Evolutionary conservation across 495 filamentous ascomycete species (phyloP).

Genomic region (Aspergillus affinis): DNA sequence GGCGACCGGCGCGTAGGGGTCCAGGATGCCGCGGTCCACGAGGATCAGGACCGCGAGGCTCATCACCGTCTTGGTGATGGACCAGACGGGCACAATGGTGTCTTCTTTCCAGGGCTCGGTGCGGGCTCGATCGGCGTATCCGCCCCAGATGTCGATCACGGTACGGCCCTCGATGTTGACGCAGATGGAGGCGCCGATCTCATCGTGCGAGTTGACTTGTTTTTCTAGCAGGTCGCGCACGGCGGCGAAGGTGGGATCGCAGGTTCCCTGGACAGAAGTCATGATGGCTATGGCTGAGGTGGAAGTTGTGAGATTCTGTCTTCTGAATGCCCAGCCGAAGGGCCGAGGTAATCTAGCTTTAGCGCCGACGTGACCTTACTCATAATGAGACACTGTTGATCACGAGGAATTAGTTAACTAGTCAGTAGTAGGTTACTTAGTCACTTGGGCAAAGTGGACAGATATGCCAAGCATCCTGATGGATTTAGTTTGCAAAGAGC

Average conservation of each 20-base stretch:
- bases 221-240: conserved; percentile 33
- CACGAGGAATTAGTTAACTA: too few relatives aligned
- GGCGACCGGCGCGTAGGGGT: conserved; percentile 35
- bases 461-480: too few relatives aligned
- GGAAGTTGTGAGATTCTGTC: not conserved
- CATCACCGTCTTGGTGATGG: conserved; percentile 40
- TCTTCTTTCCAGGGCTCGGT: conserved; percentile 38
- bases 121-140: conserved; percentile 28
- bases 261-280: conserved; percentile 33
- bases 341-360: not conserved
- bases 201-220: conserved; percentile 28
- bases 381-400: too few relatives aligned
- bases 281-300: conserved; percentile 22
- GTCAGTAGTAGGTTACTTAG: too few relatives aligned
- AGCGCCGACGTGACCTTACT: not conserved
- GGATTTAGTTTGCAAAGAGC: too few relatives aligned
- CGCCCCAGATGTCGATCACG: conserved; percentile 50
- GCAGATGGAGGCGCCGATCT: conserved; percentile 43
- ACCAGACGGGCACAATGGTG: conserved; percentile 44
- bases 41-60: conserved; percentile 38
- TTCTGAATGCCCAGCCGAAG: not conserved
- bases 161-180: conserved; percentile 42
- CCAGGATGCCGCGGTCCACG: conserved; percentile 39
- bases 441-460: too few relatives aligned
- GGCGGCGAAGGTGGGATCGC: conserved; percentile 34